These are phyloP conservation scores for Auriscalpium vulgare DNA, from an alignment of 768 basidiomycete genomes.

Conservation along the genomic window DNA sequence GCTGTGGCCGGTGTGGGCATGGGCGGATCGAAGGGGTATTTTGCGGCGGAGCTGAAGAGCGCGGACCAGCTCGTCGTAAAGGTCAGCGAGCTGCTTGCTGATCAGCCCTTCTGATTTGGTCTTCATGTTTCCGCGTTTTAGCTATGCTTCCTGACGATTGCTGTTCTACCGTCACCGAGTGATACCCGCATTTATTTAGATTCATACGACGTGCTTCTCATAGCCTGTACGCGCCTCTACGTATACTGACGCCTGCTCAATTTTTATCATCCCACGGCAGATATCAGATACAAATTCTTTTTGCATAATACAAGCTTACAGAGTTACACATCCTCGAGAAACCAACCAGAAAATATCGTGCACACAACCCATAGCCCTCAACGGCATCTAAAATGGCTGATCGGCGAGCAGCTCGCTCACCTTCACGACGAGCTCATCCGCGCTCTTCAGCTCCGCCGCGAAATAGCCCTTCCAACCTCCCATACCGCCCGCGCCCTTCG, in stretches of 20 bases:
- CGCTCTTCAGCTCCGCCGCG: constrained; percentile 39
- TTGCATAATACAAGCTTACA: too few relatives aligned
- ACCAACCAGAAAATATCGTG: background rate
- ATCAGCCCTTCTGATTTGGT: constrained; percentile 39
- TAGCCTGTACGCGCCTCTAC: too few relatives aligned
- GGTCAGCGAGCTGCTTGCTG: constrained; percentile 42
- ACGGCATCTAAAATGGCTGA: constrained; percentile 38
- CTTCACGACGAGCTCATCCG: constrained; percentile 42
- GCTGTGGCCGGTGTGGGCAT: constrained; percentile 22
- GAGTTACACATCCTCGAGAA: too few relatives aligned
- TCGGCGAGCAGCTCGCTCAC: constrained; percentile 44
- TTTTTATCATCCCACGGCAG: too few relatives aligned
- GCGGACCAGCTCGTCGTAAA: constrained; percentile 43
- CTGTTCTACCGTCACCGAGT: too few relatives aligned
- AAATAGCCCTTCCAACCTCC: constrained; percentile 41
- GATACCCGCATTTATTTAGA: too few relatives aligned
- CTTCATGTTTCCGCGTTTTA: too few relatives aligned
- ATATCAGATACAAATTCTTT: too few relatives aligned
- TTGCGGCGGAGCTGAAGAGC: constrained; percentile 42
- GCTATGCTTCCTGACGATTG: too few relatives aligned
- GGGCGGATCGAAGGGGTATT: constrained; percentile 37
- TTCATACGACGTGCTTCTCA: too few relatives aligned
- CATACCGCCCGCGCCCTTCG: constrained; percentile 32
- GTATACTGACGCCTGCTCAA: too few relatives aligned
- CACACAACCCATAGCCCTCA: background rate